These are phyloP conservation scores for Massariosphaeria phaeospora DNA, from an alignment of 495 filamentous ascomycete genomes.

Conservation along the genomic window DNA sequence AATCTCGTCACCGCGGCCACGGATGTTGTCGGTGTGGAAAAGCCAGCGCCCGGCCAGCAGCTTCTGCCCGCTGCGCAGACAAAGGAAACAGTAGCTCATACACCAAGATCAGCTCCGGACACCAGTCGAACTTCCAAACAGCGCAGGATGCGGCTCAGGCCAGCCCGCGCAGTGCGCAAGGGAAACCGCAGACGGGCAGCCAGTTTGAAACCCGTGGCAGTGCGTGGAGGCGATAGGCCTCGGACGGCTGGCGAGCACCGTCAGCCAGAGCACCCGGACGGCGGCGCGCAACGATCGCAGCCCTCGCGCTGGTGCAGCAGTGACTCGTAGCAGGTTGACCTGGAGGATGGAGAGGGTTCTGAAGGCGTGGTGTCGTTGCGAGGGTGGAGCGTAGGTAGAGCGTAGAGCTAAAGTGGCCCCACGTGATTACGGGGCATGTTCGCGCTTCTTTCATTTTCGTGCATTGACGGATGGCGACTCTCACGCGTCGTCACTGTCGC, in stretches of 20 bases:
- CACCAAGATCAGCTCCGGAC: constrained; percentile 5
- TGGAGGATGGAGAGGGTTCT: constrained; percentile 4
- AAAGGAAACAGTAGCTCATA: constrained; percentile 11
- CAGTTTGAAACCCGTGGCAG: constrained; percentile 28
- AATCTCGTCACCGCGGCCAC: constrained; percentile 11
- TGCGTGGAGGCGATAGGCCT: constrained; percentile 21
- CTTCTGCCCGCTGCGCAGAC: constrained; percentile 12
- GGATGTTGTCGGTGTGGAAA: constrained; percentile 27
- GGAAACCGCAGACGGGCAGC: constrained; percentile 16
- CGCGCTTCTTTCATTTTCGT: too few species aligned
- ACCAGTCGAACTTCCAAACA: not conserved
- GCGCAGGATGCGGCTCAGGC: not conserved
- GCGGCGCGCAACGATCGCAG: too few species aligned
- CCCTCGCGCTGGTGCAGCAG: too few species aligned
- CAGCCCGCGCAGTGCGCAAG: not conserved
- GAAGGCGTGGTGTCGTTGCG: too few species aligned
- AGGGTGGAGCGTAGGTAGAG: too few species aligned
- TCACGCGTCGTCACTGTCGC: too few species aligned
- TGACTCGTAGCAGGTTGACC: not conserved
- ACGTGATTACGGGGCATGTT: too few species aligned
- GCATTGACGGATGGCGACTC: too few species aligned
- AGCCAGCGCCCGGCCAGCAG: constrained; percentile 16
- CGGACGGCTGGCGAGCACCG: constrained; percentile 12
- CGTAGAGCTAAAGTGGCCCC: too few species aligned
- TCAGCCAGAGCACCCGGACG: constrained; percentile 10